Base-by-base conservation (phyloP, 306 rosid genomes). In the Rosa chinensis region DNA sequence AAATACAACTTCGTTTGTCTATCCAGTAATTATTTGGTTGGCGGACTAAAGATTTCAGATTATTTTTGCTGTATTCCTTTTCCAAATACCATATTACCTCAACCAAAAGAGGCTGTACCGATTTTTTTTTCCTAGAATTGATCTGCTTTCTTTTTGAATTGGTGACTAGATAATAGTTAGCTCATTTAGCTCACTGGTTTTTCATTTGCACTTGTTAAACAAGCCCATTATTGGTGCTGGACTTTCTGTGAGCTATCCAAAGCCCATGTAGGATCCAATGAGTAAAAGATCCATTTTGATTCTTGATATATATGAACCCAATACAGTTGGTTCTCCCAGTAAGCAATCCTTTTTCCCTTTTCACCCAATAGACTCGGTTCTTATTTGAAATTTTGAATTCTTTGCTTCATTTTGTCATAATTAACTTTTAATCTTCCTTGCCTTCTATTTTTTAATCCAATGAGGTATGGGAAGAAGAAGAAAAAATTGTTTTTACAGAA, bases 231-330 rank as follows among this genome's bases (percentile, higher is more conserved):
- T 14, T 74, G 32, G 42, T 42, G 37, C 6, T 40, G 42, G 18
- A 28, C 39, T 40, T 12, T 21, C 6, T n/a, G 21, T 43, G 40
- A 42, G 25, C 40, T 40, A 2, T 56, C 45, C 10, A 52, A 56
- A 58, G 70, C 78, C 78, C 78, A 56, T 74, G 8, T 39, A n/a
- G 17, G 35, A 72, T 40, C 12, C 25, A 74, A 6, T 21, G n/a
- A 11, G 39, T 7, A 7, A 6, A 39, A 21, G 52, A 74, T 74
- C 67, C 66, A 53, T 11, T 12, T 4, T 39, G 25, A 11, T 74
- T 74, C 39, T 40, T 1, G 68, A 39, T 75, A 21, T 21, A 6
- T 58, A 58, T 58, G 32, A 43, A 59, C 78, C 78, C 28, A 43
- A 8, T 59, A 8, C 2, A 64, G 44, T 39, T 10, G 69, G 16